Evolutionary conservation across 352 stramenopile species (phyloP), one percentile per base, ranked within the genome.

Genomic region (Pythium biforme): DNA sequence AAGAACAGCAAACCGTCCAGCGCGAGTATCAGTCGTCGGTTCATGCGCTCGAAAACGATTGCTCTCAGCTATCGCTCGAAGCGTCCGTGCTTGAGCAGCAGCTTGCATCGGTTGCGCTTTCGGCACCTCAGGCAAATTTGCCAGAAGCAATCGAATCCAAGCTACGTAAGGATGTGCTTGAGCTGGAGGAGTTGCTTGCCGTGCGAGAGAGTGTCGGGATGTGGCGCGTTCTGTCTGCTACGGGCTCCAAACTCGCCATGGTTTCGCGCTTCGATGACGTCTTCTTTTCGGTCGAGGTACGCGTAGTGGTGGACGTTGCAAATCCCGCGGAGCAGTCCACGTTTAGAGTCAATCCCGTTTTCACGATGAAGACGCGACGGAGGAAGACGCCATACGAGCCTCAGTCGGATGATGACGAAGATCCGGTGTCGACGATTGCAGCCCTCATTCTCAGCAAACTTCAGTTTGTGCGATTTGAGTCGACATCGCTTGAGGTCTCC

Each of bases 1-100:
- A 94, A 53, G 84, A 94, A 54, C 84, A 94, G 62, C 82, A 90
- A 54, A 64, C 51, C 7, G 79, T 79, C 7, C 77, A 83, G 7
- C 75, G 83, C 9, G 84, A 94, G 31, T 92, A 86, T 43, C 72
- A 72, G 9, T 65, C 69, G 41, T 74, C 77, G 0, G 83, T 94
- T 10, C 69, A 86, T 39, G 46, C 64, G 43, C 62, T 94, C 19
- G 81, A 90, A 39, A 81, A 66, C 12, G 55, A 88, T 34, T 89
- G 81, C 41, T 79, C 82, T 14, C 77, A 75, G 12, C 64, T 94
- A 3, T 77, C 77, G 17, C 68, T 94, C 10, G 75, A 94, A 57
- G 83, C 81, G 5, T 89, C 79, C 0, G 77, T 92, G 29, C 56
- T 90, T 1, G 69, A 81, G 41, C 80, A 82, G 50, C 77, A 83